Conservation (phyloP, 805 yeast genomes). For the Saccharomyces paradoxus region DNA sequence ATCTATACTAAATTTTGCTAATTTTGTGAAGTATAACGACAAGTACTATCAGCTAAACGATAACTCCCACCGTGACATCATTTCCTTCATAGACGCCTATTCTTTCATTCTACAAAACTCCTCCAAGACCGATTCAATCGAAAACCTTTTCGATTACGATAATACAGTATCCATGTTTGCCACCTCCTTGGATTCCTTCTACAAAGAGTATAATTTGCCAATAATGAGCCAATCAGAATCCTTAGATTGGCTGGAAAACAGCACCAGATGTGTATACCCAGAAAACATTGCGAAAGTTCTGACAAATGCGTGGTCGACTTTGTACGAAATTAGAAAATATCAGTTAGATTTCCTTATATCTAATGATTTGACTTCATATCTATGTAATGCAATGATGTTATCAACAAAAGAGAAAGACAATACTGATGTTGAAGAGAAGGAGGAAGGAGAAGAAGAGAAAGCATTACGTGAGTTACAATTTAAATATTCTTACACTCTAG, state of each 20-base stretch:
- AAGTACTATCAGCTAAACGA: slow-evolving; percentile 32
- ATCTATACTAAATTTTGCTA: slow-evolving; percentile 31
- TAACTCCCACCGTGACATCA: slow-evolving; percentile 32
- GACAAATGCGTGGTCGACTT: slow-evolving; percentile 19
- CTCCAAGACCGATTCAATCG: slow-evolving; percentile 7
- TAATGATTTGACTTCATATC: slow-evolving; percentile 11
- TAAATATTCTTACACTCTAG: slow-evolving; percentile 43
- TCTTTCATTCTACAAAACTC: slow-evolving; percentile 15
- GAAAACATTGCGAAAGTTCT: slow-evolving; percentile 10
- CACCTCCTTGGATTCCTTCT: slow-evolving; percentile 10
- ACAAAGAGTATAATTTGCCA: slow-evolving; percentile 13
- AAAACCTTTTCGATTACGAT: slow-evolving; percentile 13
- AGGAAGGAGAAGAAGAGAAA: not conserved
- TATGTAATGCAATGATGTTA: slow-evolving; percentile 23
- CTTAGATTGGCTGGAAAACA: slow-evolving; percentile 16
- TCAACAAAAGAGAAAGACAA: slow-evolving; percentile 1
- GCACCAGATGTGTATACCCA: slow-evolving; percentile 16
- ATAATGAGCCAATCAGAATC: slow-evolving; percentile 13
- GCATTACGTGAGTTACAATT: slow-evolving; percentile 20
- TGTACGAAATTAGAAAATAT: slow-evolving; percentile 14
- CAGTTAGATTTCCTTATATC: slow-evolving; percentile 12
- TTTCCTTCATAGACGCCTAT: slow-evolving; percentile 27
- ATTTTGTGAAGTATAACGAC: slow-evolving; percentile 35
- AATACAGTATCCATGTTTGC: slow-evolving; percentile 6
- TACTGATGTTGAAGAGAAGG: not conserved